Evolutionary conservation across 768 basidiomycete species (phyloP), one percentile per base, ranked within the genome.

Genomic region (Gyrodon lividus): DNA sequence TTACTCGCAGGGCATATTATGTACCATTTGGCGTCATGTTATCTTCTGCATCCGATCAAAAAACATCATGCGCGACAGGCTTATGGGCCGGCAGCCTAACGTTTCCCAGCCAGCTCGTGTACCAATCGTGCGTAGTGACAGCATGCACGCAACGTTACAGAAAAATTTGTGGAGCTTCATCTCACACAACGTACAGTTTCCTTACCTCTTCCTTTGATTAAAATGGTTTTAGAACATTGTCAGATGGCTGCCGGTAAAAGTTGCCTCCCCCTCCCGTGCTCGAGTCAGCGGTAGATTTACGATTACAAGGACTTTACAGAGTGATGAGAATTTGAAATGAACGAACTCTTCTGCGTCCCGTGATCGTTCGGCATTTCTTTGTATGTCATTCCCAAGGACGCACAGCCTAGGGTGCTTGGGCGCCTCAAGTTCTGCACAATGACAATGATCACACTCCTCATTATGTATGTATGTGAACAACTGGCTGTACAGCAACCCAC

Each of bases 311-410:
- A n/a, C n/a, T n/a, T n/a, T n/a, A n/a, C n/a, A n/a, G n/a, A n/a
- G n/a, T n/a, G 30, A 54, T 33, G 16, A 10, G n/a, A 52, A 70
- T 69, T 69, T 67, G 56, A 70, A 69, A 69, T 65, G 43, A 3
- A n/a, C 13, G n/a, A 67, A 69, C 65, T 58, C 46, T 54, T 60
- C 55, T 35, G 37, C 24, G 37, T 28, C 28, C 28, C 24, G 28
- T 41, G 33, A 45, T 42, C 5, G 8, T 35, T 40, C 50, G 31
- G 38, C 16, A 28, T 43, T n/a, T 39, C 34, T 48, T 31, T 19
- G 37, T 10, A 33, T 13, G 20, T 31, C 40, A 17, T 52, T 40
- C 24, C 14, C 43, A 51, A 31, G 13, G 10, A 5, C 24, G 1
- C 4, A 26, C n/a, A n/a, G n/a, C n/a, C n/a, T n/a, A n/a, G n/a